Base-by-base conservation (phyloP, 257 asterid genomes). In the Handroanthus guayacan region DNA sequence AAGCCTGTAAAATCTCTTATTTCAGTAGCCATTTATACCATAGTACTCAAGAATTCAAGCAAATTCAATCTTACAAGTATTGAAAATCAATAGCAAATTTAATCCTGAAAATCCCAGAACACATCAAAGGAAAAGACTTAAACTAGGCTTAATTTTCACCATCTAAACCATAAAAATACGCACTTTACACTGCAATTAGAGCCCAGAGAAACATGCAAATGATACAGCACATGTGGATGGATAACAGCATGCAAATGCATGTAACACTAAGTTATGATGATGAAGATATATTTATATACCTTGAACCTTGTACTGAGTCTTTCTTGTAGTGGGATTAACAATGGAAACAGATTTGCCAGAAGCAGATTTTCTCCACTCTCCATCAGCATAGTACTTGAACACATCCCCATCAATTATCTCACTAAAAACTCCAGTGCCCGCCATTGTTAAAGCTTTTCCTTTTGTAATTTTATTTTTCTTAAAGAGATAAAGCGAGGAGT, bases 251-350 rank as follows among this genome's bases (percentile, higher is more conserved):
- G 45, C 36, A 57, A 34, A n/a, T 3, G 18, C 3, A 56, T 50
- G 6, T 50, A 50, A 2, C 3, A 12, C 16, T 50, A 50, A 50
- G 62, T 17, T 56, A 8, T 43, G 37, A 43, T 10, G 51, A 51
- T 52, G 4, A 55, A 25, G 31, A 25, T 25, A 25, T 25, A 25
- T 25, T 25, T 16, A 55, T 55, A 54, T 85, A 93, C 99, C 99
- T 91, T 93, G 98, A 82, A 95, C 99, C 62, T 86, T 95, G 86
- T 95, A 95, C 74, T 95, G 97, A 50, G 91, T 85, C 67, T 85
- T 91, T 76, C 98, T 89, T 0, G 98, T 89, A 43, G 97, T 87
- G 3, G 99, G 99, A 84, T 95, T 95, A 2, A 89, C 78, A 45
- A 95, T 95, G 9, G 93, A 45, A 60, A 92, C 98, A 56, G 98